A percentile compares a stretch with the other conserved stretches of the same genome.
These are phyloP conservation scores for Avicennia marina DNA, from an alignment of 257 asterid species.

Conservation along the genomic window DNA sequence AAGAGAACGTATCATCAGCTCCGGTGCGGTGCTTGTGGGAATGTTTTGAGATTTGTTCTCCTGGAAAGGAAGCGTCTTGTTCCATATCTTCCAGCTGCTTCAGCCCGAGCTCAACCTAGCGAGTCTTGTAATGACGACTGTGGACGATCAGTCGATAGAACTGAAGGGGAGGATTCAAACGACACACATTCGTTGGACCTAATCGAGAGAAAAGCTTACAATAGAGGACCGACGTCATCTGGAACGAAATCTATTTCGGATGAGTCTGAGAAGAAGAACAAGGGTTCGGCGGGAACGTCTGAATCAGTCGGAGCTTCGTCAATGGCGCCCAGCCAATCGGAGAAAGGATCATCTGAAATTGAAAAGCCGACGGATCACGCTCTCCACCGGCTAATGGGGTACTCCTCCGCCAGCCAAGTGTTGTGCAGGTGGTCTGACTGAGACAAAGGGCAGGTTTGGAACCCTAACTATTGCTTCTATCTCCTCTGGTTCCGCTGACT, in stretches of 20 bases:
- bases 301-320: constrained; percentile 38
- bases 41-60: constrained; percentile 55
- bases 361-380: constrained; percentile 53
- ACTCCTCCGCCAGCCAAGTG: constrained; percentile 64
- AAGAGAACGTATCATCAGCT: constrained; percentile 57
- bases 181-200: constrained; percentile 17
- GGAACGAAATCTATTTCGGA: constrained; percentile 40
- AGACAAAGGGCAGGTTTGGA: too few species aligned
- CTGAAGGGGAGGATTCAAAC: constrained; percentile 38
- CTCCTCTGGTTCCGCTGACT: too few species aligned
- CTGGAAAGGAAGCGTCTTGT: constrained; percentile 39
- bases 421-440: constrained; percentile 24
- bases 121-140: constrained; percentile 59
- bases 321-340: constrained; percentile 25
- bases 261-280: constrained; percentile 9
- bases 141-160: constrained; percentile 45
- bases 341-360: constrained; percentile 41
- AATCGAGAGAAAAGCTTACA: constrained; percentile 20
- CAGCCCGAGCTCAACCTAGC: constrained; percentile 66
- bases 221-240: constrained; percentile 29
- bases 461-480: too few species aligned
- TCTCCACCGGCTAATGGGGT: constrained; percentile 90
- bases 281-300: constrained; percentile 5
- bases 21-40: constrained; percentile 59
- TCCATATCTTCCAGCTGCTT: constrained; percentile 36